phyloP scores from a whole-genome alignment of 2,329 filamentous ascomycete genomes.

The Sarocladium brachiariae region DNA sequence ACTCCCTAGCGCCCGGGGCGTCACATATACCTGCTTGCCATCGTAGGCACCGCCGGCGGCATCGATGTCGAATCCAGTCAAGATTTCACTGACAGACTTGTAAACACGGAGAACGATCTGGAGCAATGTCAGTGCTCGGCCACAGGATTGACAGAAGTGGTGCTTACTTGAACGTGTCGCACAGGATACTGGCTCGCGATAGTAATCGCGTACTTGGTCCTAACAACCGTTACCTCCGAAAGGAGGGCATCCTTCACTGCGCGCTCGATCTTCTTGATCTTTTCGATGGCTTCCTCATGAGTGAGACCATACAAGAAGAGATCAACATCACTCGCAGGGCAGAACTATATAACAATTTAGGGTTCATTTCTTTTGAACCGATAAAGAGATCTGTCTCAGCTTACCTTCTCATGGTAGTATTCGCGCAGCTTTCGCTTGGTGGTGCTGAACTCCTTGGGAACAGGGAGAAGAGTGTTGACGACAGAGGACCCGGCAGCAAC shows the following conservation, averaged over 20 bases:
- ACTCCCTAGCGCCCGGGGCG: constrained; percentile 68
- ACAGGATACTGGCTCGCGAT: constrained; percentile 80
- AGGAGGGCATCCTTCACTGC: constrained; percentile 71
- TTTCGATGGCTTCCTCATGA: constrained; percentile 71
- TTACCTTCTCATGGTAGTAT: constrained; percentile 68
- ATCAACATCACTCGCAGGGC: constrained; percentile 80
- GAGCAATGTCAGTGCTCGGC: constrained; percentile 11
- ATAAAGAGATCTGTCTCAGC: too few species aligned
- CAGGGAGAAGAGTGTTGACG: constrained; percentile 68
- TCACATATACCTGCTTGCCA: constrained; percentile 71
- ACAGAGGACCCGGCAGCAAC: constrained; percentile 77
- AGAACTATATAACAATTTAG: too few species aligned
- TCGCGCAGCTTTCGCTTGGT: constrained; percentile 58
- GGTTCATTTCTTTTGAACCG: too few species aligned
- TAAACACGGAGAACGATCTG: constrained; percentile 81
- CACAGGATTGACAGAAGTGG: not conserved
- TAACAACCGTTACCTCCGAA: constrained; percentile 74
- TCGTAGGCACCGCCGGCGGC: constrained; percentile 77
- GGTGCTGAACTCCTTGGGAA: constrained; percentile 52
- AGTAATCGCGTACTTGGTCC: constrained; percentile 82
- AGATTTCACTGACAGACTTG: constrained; percentile 74
- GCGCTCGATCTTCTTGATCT: constrained; percentile 76
- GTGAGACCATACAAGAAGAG: constrained; percentile 76
- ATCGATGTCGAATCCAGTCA: constrained; percentile 85
- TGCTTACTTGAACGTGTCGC: constrained; percentile 60